Conservation (phyloP, 2,329 filamentous ascomycete genomes). For the Ophiocordyceps australis region DNA sequence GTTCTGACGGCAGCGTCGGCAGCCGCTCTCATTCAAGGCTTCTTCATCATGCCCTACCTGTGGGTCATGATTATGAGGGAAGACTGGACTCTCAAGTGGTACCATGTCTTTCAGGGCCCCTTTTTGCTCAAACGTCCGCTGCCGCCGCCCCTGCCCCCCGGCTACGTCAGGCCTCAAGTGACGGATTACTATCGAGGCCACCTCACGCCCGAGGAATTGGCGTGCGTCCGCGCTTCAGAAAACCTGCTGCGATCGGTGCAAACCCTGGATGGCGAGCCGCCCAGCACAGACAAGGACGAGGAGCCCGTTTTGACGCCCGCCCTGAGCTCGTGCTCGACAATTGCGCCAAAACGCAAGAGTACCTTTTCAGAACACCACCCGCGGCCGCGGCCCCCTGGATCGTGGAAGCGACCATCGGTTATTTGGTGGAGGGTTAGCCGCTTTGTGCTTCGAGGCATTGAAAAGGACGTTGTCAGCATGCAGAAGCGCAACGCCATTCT, state of each 20-base stretch:
- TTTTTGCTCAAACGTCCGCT: slow-evolving; percentile 20
- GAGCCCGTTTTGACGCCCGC: slow-evolving; percentile 9
- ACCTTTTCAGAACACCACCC: slow-evolving; percentile 5
- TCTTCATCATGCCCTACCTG: slow-evolving; percentile 34
- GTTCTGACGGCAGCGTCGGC: slow-evolving; percentile 24
- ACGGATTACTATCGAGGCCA: slow-evolving; percentile 31
- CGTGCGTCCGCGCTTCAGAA: slow-evolving; percentile 15
- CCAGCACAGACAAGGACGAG: slow-evolving; percentile 9
- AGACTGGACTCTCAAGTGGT: slow-evolving; percentile 31
- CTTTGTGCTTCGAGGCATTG: slow-evolving; percentile 24
- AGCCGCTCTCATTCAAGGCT: slow-evolving; percentile 18
- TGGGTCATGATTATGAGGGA: slow-evolving; percentile 28
- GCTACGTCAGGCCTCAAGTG: slow-evolving; percentile 22
- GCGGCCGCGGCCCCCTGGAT: slow-evolving; percentile 14
- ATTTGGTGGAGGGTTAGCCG: slow-evolving; percentile 20
- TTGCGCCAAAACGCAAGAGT: no score
- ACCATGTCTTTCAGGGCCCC: slow-evolving; percentile 27
- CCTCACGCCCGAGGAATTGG: slow-evolving; percentile 24
- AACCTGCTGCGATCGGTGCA: slow-evolving; percentile 15
- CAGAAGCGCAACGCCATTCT: slow-evolving; percentile 28
- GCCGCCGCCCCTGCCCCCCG: slow-evolving; percentile 15
- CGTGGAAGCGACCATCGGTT: slow-evolving; percentile 22
- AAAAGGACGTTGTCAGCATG: slow-evolving; percentile 26
- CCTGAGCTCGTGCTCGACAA: slow-evolving; percentile 2
- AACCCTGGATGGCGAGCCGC: slow-evolving; percentile 3